Evolutionary conservation across 257 asterid species (phyloP), one percentile per base, ranked within the genome.

Genomic region (Salvia hispanica): DNA sequence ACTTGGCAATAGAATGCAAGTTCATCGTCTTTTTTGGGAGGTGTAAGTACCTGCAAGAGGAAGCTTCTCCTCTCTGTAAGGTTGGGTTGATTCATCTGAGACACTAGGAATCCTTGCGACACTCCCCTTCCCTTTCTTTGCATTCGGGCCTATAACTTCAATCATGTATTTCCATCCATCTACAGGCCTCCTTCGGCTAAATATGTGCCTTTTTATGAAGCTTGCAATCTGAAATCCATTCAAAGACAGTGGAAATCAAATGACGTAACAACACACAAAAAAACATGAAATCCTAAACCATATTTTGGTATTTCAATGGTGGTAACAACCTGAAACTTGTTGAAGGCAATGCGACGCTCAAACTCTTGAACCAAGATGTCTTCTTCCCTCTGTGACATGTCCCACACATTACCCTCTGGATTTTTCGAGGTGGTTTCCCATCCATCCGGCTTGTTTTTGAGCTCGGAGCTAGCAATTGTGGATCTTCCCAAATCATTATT

Each of bases 161-260:
- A 93, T 93, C 97, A 93, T 90, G 84, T 86, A 86, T 78, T 84
- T 93, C 97, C 99, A 93, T 39, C 97, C 97, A 56, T 90, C 97
- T 16, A 88, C 84, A 0, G 97, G 97, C 80, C 96, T 77, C 65
- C 90, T 66, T 1, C 90, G 85, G 46, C 90, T 84, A 51, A 84
- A 84, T 77, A 84, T 81, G 80, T 91, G 99, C 2, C 88, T 81
- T 74, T 90, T 90, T 62, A 88, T 86, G 70, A 93, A 90, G 80
- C 97, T 93, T 2, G 95, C 99, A 70, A 93, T 93, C 99, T 90
- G 90, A 64, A 51, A 75, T 13, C 18, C 75, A 68, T 11, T 8
- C 1, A 45, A 72, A 53, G 28, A 40, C 36, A 59, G 43, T 9
- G 14, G 21, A 67, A 48, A 18, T 18, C 21, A 18, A 18, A 68